Base-by-base conservation (phyloP, 75 land plant species). In the Sequoia sempervirens region DNA sequence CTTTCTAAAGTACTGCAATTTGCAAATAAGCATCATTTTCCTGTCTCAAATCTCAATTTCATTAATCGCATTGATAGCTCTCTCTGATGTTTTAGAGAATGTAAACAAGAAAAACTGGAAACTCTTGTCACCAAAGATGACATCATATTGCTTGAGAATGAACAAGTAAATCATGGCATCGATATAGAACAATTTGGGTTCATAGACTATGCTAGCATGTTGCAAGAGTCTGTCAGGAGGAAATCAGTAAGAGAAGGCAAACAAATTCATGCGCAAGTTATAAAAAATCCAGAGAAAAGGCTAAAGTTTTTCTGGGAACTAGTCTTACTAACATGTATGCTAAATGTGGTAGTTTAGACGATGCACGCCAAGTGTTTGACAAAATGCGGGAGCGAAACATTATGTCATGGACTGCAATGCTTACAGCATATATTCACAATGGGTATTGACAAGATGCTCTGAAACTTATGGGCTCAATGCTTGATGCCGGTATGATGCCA, bases 1-100 rank as follows among this genome's bases (percentile, higher is more conserved):
- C 79, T 89, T 9, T 90, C 84, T 73, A 5, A 6, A 2, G 17
- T 26, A 61, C 89, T 92, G 94, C 86, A 82, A 66, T 36, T 13
- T 2, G 47, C 85, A 14, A 28, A 18, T 2, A 23, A 75, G 13
- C 13, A 73, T 34, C 36, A 34, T 34, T 34, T 34, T 34, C 43
- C 26, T 75, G 40, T 40, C 41, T 18, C 78, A 40, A 38, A 75
- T n/a, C 26, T 38, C 45, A 75, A 38, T 75, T 38, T 38, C 23
- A 2, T 38, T 38, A 5, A 40, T 75, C n/a, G 20, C 8, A 20
- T 7, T 37, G 23, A 18, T 40, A 37, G 7, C 2, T 75, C 26
- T 75, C 37, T 5, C 38, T 5, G 40, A 17, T 74, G 34, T 17
- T 74, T 74, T 36, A 36, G 40, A 74, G 17, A 7, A 74, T 34